Percentiles rank a stretch among this genome's conserved stretches.
Evolutionary conservation across 352 stramenopile species (phyloP).

Genomic region (Phytophthora idaei): DNA sequence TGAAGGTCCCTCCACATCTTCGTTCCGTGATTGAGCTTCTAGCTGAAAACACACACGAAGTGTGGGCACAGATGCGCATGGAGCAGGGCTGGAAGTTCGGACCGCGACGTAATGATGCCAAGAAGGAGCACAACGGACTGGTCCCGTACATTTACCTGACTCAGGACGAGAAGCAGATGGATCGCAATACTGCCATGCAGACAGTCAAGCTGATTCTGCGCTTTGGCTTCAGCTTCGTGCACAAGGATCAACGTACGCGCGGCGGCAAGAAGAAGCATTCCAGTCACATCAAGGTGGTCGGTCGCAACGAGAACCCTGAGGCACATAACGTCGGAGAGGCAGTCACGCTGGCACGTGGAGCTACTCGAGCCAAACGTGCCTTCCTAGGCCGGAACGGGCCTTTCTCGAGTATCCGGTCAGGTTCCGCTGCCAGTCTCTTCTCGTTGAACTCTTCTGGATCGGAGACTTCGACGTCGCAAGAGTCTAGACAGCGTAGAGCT

Average conservation of each 20-base stretch:
- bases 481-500: slow-evolving; percentile 22
- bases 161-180: slow-evolving; percentile 84
- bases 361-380: slow-evolving; percentile 59
- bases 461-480: slow-evolving; percentile 18
- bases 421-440: slow-evolving; percentile 37
- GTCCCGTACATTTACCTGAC: slow-evolving; percentile 84
- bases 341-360: slow-evolving; percentile 47
- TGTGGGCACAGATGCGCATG: slow-evolving; percentile 86
- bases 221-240: slow-evolving; percentile 71
- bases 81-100: slow-evolving; percentile 80
- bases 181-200: slow-evolving; percentile 85
- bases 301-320: slow-evolving; percentile 69
- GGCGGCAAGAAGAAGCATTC: slow-evolving; percentile 49
- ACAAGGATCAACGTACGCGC: slow-evolving; percentile 59
- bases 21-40: slow-evolving; percentile 75
- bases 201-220: slow-evolving; percentile 80
- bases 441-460: slow-evolving; percentile 38
- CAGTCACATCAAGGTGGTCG: slow-evolving; percentile 55
- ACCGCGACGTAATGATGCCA: slow-evolving; percentile 63
- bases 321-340: slow-evolving; percentile 59
- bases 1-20: slow-evolving; percentile 65
- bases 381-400: slow-evolving; percentile 49
- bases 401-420: slow-evolving; percentile 37
- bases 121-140: slow-evolving; percentile 75
- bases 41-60: slow-evolving; percentile 82